A percentile compares a stretch with the other conserved stretches of the same genome.
phyloP scores from a whole-genome alignment of 345 rosid species.

The Abelmoschus esculentus region DNA sequence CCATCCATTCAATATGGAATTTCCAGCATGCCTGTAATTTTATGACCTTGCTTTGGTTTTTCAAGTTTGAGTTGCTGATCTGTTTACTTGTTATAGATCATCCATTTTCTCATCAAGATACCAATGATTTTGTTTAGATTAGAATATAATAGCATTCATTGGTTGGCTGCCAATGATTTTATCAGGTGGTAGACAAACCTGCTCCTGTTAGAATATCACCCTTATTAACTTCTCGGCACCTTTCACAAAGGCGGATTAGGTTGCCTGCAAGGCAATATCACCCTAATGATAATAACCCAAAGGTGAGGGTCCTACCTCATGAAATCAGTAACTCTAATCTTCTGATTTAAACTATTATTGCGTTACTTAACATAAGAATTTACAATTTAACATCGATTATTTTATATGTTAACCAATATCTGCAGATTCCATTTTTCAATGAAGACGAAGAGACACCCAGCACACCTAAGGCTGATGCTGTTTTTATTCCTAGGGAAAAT shows the following conservation, averaged over 20 bases:
- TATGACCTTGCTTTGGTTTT: background rate
- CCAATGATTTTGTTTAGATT: background rate
- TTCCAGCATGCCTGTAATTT: slow-evolving; percentile 7
- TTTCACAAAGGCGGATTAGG: slow-evolving; percentile 62
- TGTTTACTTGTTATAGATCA: background rate
- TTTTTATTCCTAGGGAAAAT: slow-evolving; percentile 83
- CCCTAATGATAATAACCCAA: slow-evolving; percentile 58
- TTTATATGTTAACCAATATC: slow-evolving; percentile 10
- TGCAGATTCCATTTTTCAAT: slow-evolving; percentile 84
- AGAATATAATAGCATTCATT: background rate
- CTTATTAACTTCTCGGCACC: slow-evolving; percentile 68
- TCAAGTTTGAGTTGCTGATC: background rate
- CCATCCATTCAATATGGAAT: slow-evolving; percentile 23
- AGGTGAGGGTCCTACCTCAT: slow-evolving; percentile 33
- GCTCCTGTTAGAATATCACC: slow-evolving; percentile 28
- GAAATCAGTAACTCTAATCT: background rate
- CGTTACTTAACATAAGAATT: background rate
- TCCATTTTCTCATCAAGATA: background rate
- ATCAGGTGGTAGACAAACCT: slow-evolving; percentile 72
- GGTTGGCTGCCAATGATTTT: background rate
- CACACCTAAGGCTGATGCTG: slow-evolving; percentile 88
- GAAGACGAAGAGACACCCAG: slow-evolving; percentile 71
- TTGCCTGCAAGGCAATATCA: slow-evolving; percentile 72
- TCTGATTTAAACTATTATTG: background rate
- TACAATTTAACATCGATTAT: background rate